These are phyloP conservation scores for Odonthalia washingtoniensis DNA, from an alignment of 31 red algal genomes.

Conservation along the genomic window DNA sequence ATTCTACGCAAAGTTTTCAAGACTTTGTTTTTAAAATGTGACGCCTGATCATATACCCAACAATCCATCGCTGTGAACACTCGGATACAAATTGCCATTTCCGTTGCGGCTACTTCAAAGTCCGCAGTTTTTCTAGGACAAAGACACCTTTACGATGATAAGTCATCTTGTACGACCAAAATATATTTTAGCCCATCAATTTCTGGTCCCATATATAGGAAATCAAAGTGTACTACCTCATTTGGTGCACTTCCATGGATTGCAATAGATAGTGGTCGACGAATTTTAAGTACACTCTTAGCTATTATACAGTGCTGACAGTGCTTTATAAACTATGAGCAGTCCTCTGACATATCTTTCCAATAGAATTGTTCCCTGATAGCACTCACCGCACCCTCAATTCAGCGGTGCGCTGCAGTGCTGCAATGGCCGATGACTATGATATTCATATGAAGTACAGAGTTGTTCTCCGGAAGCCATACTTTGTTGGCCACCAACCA, in stretches of 20 bases:
- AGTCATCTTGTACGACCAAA: conserved; percentile 39
- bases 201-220: conserved; percentile 26
- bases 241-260: conserved; percentile 41
- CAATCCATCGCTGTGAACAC: conserved; percentile 18
- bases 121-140: background rate
- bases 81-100: background rate
- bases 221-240: conserved; percentile 60
- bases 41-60: conserved; percentile 38
- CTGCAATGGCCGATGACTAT: no score
- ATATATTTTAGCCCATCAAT: conserved; percentile 9
- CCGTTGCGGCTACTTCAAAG: conserved; percentile 4
- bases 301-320: conserved; percentile 30
- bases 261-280: conserved; percentile 13
- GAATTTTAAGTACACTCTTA: background rate
- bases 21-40: conserved; percentile 24
- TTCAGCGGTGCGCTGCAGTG: no score
- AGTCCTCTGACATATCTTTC: conserved; percentile 1
- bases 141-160: conserved; percentile 20
- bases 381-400: no score
- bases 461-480: no score
- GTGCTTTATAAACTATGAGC: background rate
- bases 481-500: no score
- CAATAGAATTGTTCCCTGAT: no score
- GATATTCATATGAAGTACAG: no score
- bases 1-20: background rate